Percentiles rank a stretch among this genome's conserved stretches.
Conservation (phyloP, 441 rosid genomes). For the Viola pubescens region DNA sequence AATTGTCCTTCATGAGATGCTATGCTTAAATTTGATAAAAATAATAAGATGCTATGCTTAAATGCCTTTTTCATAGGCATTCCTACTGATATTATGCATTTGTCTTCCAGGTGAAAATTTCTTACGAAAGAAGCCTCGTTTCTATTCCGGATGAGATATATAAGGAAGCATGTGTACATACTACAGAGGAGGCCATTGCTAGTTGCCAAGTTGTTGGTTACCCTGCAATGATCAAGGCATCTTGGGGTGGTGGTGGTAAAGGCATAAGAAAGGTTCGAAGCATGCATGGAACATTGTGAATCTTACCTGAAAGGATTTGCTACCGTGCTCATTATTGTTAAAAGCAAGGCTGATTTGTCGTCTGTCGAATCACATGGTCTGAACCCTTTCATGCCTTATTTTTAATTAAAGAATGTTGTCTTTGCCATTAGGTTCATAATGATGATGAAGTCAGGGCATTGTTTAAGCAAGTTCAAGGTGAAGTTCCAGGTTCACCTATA, state of each 20-base stretch:
- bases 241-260: slow-evolving; percentile 99
- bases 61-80: slow-evolving; percentile 9
- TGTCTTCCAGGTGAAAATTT: slow-evolving; percentile 69
- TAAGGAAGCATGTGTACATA: slow-evolving; percentile 90
- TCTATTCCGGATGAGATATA: slow-evolving; percentile 87
- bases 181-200: slow-evolving; percentile 97
- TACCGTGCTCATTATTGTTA: neutral
- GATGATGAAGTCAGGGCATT: slow-evolving; percentile 97
- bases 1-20: slow-evolving; percentile 19
- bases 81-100: slow-evolving; percentile 18
- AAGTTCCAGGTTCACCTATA: slow-evolving; percentile 99
- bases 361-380: neutral
- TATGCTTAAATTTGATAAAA: slow-evolving; percentile 4
- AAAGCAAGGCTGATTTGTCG: slow-evolving; percentile 10
- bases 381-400: slow-evolving; percentile 5
- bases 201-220: slow-evolving; percentile 98
- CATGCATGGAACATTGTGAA: slow-evolving; percentile 10
- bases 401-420: neutral
- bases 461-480: slow-evolving; percentile 99
- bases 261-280: slow-evolving; percentile 93
- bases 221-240: slow-evolving; percentile 99
- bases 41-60: slow-evolving; percentile 4
- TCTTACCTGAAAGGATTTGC: slow-evolving; percentile 3
- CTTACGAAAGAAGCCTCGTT: slow-evolving; percentile 67
- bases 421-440: slow-evolving; percentile 68